These are phyloP conservation scores for Monilinia vaccinii-corymbosi DNA, from an alignment of 2,329 filamentous ascomycete genomes.

Conservation along the genomic window DNA sequence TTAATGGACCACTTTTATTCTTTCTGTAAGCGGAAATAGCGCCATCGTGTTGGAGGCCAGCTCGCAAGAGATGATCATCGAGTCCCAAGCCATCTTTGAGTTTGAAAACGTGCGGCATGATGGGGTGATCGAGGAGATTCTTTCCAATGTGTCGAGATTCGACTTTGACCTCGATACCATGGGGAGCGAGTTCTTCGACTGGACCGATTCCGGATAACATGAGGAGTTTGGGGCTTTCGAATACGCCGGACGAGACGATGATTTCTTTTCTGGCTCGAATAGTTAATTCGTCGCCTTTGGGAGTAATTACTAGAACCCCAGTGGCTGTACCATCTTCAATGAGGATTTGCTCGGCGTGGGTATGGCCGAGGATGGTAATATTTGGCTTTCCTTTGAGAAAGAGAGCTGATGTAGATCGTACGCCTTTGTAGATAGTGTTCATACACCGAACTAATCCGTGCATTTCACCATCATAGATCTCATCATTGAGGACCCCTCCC, in stretches of 20 bases:
- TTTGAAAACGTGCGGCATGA: constrained; percentile 33
- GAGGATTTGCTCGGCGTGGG: constrained; percentile 44
- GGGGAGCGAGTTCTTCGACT: constrained; percentile 12
- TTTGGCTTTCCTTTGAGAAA: constrained; percentile 46
- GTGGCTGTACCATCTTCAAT: constrained; percentile 38
- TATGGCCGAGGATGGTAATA: constrained; percentile 40
- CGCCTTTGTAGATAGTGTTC: constrained; percentile 49
- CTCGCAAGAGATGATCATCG: constrained; percentile 32
- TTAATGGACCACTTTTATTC: constrained; percentile 34
- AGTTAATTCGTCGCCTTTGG: constrained; percentile 33
- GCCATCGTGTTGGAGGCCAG: constrained; percentile 31
- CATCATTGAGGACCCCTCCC: constrained; percentile 41
- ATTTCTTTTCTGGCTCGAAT: constrained; percentile 26
- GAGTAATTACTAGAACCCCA: constrained; percentile 39
- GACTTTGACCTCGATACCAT: constrained; percentile 10
- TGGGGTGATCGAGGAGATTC: constrained; percentile 12
- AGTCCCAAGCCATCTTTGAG: constrained; percentile 35
- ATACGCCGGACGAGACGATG: constrained; percentile 24
- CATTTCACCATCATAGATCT: constrained; percentile 49
- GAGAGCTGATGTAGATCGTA: constrained; percentile 42
- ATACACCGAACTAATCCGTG: constrained; percentile 43
- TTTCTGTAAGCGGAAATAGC: constrained; percentile 32
- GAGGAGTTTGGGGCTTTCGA: constrained; percentile 26
- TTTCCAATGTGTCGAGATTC: constrained; percentile 16
- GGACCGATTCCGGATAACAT: constrained; percentile 30